Evolutionary conservation across 2,329 filamentous ascomycete species (phyloP), one percentile per base, ranked within the genome.

Genomic region (Arthrobotrys sinensis): DNA sequence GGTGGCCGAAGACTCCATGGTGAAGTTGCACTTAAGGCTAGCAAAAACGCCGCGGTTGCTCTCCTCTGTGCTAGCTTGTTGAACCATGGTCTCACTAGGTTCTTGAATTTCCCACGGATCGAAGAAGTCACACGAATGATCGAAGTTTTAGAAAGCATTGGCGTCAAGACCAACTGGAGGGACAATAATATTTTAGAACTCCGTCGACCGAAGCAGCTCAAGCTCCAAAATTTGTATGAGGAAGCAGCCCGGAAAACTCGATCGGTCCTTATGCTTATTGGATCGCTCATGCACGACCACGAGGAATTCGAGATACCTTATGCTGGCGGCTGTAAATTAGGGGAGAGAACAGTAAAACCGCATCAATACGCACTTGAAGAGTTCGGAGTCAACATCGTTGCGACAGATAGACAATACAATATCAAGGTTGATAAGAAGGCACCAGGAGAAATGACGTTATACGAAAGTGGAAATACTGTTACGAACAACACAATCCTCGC

Each of bases 391-490:
- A 34, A 28, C 8, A 63, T 71, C 46, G 19, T 12, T 11, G n/a
- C 34, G 11, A 34, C 32, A 12, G 16, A 53, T 45, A 55, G 38
- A 43, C 36, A 32, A n/a, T 73, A 55, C 14, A 66, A 12, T 3
- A 16, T 73, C 5, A 53, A 48, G 7, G 55, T 71, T 21, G 36
- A 62, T 10, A 73, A 66, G n/a, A 45, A 36, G 21, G 28, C 69
- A 34, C 69, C 69, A 16, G 36, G 60, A 8, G 69, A 73, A 43
- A 48, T 73, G 28, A 73, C 60, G 24, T 63, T 73, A 21, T 66
- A 73, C 32, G 69, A 73, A 32, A 40, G 48, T 16, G 69, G 69
- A 28, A 73, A 73, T 45, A 73, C 69, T n/a, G 69, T 73, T 19
- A 73, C 36, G 2, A 73, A 73, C 21, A 73, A 73, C 38, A 50